These are phyloP conservation scores for Groenewaldozyma tartarivorans DNA, from an alignment of 805 yeast genomes.

Conservation along the genomic window DNA sequence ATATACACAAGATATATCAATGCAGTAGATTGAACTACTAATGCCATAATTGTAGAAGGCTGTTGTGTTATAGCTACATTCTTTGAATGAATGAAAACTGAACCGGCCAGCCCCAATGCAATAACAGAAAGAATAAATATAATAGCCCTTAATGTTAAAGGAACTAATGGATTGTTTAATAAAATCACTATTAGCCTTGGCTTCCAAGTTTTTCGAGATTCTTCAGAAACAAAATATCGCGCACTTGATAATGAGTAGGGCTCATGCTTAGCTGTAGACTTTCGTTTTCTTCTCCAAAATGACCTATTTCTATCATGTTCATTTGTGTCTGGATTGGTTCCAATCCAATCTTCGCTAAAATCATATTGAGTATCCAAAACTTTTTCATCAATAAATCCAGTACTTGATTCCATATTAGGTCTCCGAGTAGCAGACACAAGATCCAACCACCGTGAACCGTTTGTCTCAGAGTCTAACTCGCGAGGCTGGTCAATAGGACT, in stretches of 20 bases:
- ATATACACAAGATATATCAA: conserved; percentile 69
- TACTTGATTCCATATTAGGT: conserved; percentile 4
- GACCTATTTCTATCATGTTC: background rate
- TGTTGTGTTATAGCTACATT: conserved; percentile 46
- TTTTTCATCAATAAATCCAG: conserved; percentile 13
- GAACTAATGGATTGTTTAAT: conserved; percentile 70
- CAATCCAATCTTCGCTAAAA: conserved; percentile 14
- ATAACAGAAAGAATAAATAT: conserved; percentile 50
- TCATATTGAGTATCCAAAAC: conserved; percentile 14
- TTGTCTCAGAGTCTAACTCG: too few relatives aligned
- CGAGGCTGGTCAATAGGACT: too few relatives aligned
- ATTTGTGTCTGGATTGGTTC: conserved; percentile 3
- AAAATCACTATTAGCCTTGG: conserved; percentile 53
- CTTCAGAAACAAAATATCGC: conserved; percentile 20
- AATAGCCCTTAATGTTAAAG: conserved; percentile 59
- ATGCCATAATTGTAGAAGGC: conserved; percentile 88
- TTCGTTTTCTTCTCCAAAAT: background rate
- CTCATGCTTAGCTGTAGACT: conserved; percentile 4
- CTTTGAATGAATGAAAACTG: conserved; percentile 28
- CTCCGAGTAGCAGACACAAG: conserved; percentile 13
- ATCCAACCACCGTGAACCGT: conserved; percentile 13
- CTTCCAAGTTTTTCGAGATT: conserved; percentile 31
- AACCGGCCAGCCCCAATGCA: conserved; percentile 69
- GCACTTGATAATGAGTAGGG: conserved; percentile 13
- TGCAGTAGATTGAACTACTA: conserved; percentile 74